phyloP scores from a whole-genome alignment of 306 rosid genomes.

The Quercus cerris region DNA sequence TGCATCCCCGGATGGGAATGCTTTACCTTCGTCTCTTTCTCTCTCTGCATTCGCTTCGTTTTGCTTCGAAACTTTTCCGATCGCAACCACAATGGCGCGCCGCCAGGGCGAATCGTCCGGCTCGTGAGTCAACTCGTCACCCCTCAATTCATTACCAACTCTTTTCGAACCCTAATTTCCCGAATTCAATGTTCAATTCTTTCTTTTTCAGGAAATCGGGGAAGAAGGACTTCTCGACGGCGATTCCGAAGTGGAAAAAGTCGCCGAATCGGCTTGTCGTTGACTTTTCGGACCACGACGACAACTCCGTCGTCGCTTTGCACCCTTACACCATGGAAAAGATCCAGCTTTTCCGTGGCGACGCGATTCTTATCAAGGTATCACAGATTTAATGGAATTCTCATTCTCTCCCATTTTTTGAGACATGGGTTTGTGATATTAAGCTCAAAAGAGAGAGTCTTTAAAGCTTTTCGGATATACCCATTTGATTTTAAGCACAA shows the following conservation, averaged over 20 bases:
- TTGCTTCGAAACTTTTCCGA: not conserved
- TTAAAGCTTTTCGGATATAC: too few species aligned
- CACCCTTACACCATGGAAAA: constrained; percentile 50
- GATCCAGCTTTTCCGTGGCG: constrained; percentile 47
- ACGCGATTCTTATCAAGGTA: constrained; percentile 49
- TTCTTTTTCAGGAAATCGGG: constrained; percentile 30
- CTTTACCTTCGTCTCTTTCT: too few species aligned
- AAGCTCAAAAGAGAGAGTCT: too few species aligned
- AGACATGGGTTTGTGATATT: too few species aligned
- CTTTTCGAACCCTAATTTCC: not conserved
- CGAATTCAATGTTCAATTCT: not conserved
- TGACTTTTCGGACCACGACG: constrained; percentile 42
- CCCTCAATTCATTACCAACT: not conserved
- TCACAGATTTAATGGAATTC: not conserved
- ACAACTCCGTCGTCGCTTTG: constrained; percentile 51
- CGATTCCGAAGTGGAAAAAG: constrained; percentile 49
- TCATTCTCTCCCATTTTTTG: too few species aligned
- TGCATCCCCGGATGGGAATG: too few species aligned
- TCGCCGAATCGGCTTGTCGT: constrained; percentile 48
- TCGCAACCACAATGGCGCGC: constrained; percentile 29
- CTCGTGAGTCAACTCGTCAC: constrained; percentile 36
- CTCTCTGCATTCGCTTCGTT: not conserved
- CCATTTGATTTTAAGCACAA: too few species aligned
- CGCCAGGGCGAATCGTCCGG: constrained; percentile 50
- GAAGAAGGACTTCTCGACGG: constrained; percentile 55